Conservation (phyloP, 306 rosid species). For the Lathyrus sativus region DNA sequence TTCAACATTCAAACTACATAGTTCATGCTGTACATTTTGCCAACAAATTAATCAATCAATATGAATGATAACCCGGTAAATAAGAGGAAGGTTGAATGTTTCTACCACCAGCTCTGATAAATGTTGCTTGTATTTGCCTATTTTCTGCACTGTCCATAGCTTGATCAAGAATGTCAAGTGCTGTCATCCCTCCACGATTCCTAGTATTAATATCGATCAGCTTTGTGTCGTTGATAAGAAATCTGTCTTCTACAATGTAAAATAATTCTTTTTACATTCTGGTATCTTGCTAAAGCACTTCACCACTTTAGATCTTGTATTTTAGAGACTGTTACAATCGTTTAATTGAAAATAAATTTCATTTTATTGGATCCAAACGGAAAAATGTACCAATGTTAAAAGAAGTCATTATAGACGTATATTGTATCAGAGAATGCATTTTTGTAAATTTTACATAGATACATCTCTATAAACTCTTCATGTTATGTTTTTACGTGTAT, state of each 20-base stretch:
- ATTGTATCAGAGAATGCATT: too few species aligned
- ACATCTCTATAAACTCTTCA: too few species aligned
- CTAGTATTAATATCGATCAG: slow-evolving; percentile 54
- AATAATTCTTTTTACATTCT: background rate
- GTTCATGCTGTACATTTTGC: slow-evolving; percentile 3
- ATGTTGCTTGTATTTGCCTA: slow-evolving; percentile 41
- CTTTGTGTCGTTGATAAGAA: slow-evolving; percentile 54
- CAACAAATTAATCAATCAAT: slow-evolving; percentile 42
- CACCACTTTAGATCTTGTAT: too few species aligned
- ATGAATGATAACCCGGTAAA: slow-evolving; percentile 65
- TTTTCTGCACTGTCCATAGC: slow-evolving; percentile 45
- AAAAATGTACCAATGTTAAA: too few species aligned
- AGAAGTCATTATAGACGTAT: too few species aligned
- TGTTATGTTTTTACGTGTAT: too few species aligned
- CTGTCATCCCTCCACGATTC: slow-evolving; percentile 55
- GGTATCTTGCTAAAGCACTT: too few species aligned
- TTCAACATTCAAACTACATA: slow-evolving; percentile 6
- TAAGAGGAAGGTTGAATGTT: slow-evolving; percentile 38
- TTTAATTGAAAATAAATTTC: too few species aligned
- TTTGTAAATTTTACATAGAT: too few species aligned
- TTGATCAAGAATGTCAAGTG: slow-evolving; percentile 59
- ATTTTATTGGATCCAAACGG: too few species aligned
- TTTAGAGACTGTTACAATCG: too few species aligned
- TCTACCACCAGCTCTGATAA: slow-evolving; percentile 56
- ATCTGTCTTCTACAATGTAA: slow-evolving; percentile 59